Evolutionary conservation across 345 rosid genomes (phyloP).

Genomic region (Anacardium occidentale): DNA sequence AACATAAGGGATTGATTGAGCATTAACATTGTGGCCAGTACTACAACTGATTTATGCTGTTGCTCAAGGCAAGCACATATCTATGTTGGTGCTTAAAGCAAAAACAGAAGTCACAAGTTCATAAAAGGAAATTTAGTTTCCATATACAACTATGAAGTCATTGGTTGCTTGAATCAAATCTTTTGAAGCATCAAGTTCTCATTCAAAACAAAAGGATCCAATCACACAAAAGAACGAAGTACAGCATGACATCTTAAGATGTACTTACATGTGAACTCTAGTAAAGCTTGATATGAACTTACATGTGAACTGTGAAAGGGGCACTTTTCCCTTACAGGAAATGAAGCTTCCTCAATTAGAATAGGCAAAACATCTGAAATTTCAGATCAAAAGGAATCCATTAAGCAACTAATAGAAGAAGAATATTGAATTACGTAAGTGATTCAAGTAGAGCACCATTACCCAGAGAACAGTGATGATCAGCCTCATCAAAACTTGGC

Average conservation of each 20-base stretch:
- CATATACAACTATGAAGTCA: not conserved
- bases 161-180: not conserved
- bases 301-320: constrained; percentile 44
- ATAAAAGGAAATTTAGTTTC: not conserved
- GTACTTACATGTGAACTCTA: constrained; percentile 40
- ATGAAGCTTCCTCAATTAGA: constrained; percentile 46
- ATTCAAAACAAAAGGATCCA: not conserved
- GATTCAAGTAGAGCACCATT: constrained; percentile 6
- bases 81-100: not conserved
- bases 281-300: constrained; percentile 17
- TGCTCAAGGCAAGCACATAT: not conserved
- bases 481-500: constrained; percentile 39
- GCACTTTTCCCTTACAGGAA: constrained; percentile 42
- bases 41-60: not conserved
- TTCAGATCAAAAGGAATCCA: constrained; percentile 15
- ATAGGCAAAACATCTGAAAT: constrained; percentile 61
- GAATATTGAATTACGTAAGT: not conserved
- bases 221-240: not conserved
- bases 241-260: not conserved
- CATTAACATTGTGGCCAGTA: not conserved
- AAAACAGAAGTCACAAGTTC: not conserved
- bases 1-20: not conserved
- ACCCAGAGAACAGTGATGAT: constrained; percentile 43
- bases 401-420: constrained; percentile 5
- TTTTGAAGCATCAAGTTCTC: not conserved